Conservation (phyloP, 163 green algal genomes). For the Chlamydomonas reinhardtii region DNA sequence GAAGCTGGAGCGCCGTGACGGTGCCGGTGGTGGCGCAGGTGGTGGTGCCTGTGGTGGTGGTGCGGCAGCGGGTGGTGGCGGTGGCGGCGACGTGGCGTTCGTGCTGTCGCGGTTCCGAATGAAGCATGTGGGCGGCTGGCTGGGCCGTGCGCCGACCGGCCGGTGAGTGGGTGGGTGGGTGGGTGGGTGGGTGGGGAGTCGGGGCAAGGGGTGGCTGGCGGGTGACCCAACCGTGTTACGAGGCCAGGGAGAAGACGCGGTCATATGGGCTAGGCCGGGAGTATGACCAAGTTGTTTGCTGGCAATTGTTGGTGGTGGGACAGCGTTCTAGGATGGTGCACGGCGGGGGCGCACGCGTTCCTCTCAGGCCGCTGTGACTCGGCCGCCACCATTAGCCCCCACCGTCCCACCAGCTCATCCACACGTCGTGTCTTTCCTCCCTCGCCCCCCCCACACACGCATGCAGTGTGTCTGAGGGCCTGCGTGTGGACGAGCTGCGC, state of each 20-base stretch:
- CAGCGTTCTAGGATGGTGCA: no score
- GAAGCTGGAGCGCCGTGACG: no score
- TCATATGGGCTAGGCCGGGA: no score
- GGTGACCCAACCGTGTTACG: no score
- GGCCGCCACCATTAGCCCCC: not conserved
- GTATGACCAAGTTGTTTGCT: no score
- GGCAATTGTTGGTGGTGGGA: no score
- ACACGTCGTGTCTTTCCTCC: not conserved
- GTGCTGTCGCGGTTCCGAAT: slow-evolving; percentile 1
- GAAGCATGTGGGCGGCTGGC: slow-evolving; percentile 10
- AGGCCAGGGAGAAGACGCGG: no score
- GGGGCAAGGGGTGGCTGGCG: not conserved
- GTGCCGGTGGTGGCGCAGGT: not conserved
- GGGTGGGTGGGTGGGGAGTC: no score
- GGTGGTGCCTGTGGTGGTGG: no score
- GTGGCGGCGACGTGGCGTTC: not conserved
- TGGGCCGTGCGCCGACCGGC: not conserved
- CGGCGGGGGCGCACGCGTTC: no score
- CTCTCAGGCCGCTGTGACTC: no score
- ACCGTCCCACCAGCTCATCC: not conserved
- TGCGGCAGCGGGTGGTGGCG: no score
- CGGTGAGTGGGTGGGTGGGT: not conserved
- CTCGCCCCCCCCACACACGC: not conserved
- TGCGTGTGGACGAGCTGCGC: slow-evolving; percentile 28
- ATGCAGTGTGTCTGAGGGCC: slow-evolving; percentile 8